Conservation (phyloP, 371 early-diverging fungal species). For the Amoeboradix gromovi region DNA sequence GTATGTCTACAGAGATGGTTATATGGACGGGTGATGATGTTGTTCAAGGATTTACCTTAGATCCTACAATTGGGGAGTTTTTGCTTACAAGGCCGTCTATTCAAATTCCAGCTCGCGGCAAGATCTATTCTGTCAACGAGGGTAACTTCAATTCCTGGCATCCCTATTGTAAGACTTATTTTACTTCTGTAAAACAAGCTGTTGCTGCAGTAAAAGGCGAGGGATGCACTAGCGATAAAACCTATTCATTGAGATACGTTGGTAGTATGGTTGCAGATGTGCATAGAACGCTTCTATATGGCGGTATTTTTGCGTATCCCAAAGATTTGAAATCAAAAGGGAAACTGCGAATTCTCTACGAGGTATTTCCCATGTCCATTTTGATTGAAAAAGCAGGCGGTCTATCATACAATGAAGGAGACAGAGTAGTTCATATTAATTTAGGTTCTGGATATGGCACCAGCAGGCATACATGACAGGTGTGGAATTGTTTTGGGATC, state of each 20-base stretch:
- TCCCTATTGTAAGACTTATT: conserved; percentile 53
- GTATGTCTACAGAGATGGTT: conserved; percentile 31
- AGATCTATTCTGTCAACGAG: conserved; percentile 92
- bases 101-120: conserved; percentile 43
- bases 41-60: conserved; percentile 3
- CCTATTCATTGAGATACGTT: conserved; percentile 82
- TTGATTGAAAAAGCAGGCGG: conserved; percentile 86
- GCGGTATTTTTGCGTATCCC: conserved; percentile 31
- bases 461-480: conserved; percentile 60
- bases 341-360: conserved; percentile 81
- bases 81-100: conserved; percentile 76
- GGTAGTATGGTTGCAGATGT: conserved; percentile 96
- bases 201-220: conserved; percentile 10
- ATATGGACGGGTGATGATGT: conserved; percentile 52
- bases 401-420: conserved; percentile 48
- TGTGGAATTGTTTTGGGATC: conserved; percentile 74
- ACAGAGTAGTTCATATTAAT: conserved; percentile 17
- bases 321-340: conserved; percentile 63
- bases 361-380: conserved; percentile 90
- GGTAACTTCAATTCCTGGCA: conserved; percentile 82
- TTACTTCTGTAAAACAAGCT: conserved; percentile 44
- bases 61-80: conserved; percentile 60
- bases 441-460: conserved; percentile 38
- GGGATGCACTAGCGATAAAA: conserved; percentile 12
- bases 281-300: conserved; percentile 82